Conservation (phyloP, 1,284 basidiomycete genomes). For the Apiotrichum gracile region DNA sequence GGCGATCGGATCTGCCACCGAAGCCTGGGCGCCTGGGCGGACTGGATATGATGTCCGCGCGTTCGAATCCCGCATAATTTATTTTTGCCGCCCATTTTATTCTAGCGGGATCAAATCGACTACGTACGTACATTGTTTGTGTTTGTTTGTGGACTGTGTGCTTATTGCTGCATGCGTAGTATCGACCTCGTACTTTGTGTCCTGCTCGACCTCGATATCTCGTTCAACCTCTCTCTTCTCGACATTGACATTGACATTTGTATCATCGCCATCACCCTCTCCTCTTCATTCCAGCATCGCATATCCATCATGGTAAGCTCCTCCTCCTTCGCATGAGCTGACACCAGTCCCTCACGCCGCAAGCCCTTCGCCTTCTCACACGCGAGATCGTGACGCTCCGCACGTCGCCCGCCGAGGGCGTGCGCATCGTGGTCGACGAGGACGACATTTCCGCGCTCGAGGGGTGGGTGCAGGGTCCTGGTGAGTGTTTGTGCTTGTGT, state of each 20-base stretch:
- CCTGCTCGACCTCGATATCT: too few species aligned
- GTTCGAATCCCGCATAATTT: too few species aligned
- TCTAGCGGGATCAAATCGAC: too few species aligned
- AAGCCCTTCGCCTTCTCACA: conserved; percentile 56
- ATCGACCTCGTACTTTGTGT: too few species aligned
- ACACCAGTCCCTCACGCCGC: conserved; percentile 47
- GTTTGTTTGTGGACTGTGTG: too few species aligned
- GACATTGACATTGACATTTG: not conserved
- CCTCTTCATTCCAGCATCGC: not conserved
- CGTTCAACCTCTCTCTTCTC: not conserved
- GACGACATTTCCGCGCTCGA: conserved; percentile 56
- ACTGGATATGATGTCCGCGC: too few species aligned
- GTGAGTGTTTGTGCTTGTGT: conserved; percentile 19
- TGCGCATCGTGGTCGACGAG: conserved; percentile 69
- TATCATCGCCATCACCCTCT: not conserved
- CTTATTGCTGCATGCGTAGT: too few species aligned
- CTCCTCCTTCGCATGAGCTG: not conserved
- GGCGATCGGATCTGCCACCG: too few species aligned
- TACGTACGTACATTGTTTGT: too few species aligned
- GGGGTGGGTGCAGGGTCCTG: conserved; percentile 45
- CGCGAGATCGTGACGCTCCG: conserved; percentile 73
- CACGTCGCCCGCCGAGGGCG: conserved; percentile 76
- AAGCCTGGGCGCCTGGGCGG: too few species aligned
- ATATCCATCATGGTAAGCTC: not conserved
- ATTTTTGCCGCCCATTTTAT: too few species aligned